Evolutionary conservation across 495 filamentous ascomycete species (phyloP).

Genomic region (Tuber melanosporum): DNA sequence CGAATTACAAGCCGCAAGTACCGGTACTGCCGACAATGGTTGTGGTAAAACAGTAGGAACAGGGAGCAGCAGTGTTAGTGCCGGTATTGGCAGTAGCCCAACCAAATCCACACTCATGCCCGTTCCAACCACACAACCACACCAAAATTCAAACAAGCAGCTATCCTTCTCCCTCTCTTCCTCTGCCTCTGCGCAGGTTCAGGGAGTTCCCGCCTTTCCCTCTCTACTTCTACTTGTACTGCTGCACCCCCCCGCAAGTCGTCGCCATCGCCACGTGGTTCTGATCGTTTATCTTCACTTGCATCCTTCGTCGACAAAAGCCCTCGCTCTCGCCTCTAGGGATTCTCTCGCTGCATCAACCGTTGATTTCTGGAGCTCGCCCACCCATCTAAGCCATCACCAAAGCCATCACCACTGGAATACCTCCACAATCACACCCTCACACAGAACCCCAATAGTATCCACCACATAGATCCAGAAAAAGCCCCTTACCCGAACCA

Average conservation of each 20-base stretch:
- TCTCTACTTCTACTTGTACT: slow-evolving; percentile 23
- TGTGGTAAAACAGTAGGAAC: neutral
- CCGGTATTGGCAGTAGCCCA: neutral
- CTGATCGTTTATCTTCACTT: slow-evolving; percentile 41
- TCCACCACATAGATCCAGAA: neutral
- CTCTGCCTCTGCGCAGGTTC: slow-evolving; percentile 28
- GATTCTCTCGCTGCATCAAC: slow-evolving; percentile 17
- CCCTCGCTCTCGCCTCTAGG: slow-evolving; percentile 33
- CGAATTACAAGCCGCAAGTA: neutral
- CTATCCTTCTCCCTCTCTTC: neutral
- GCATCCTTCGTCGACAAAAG: slow-evolving; percentile 41
- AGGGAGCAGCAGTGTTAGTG: neutral
- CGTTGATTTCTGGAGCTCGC: slow-evolving; percentile 11
- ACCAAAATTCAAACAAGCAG: neutral
- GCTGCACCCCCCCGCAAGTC: slow-evolving; percentile 39
- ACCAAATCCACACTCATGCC: neutral
- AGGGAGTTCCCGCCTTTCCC: slow-evolving; percentile 33
- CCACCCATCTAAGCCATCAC: slow-evolving; percentile 14
- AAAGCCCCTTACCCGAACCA: neutral
- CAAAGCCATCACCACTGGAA: neutral
- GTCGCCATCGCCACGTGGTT: slow-evolving; percentile 42
- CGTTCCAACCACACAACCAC: neutral
- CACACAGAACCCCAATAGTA: neutral
- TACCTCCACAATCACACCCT: neutral
- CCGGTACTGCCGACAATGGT: neutral